phyloP scores from a whole-genome alignment of 805 yeast genomes.

The Ogataea ramenticola region DNA sequence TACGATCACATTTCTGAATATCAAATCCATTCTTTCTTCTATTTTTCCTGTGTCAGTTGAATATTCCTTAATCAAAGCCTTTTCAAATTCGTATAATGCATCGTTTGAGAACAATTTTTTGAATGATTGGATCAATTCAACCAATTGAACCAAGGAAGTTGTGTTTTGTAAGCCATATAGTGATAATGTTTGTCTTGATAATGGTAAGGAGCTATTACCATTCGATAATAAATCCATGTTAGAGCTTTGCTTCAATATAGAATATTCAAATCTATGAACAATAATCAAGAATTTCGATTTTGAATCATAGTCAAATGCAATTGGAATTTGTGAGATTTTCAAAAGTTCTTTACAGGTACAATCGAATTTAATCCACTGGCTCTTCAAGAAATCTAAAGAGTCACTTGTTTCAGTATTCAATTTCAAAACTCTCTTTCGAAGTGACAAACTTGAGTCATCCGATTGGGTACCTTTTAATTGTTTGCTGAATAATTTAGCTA shows the following conservation, averaged over 20 bases:
- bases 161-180: neutral
- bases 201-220: conserved; percentile 3
- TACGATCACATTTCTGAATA: conserved; percentile 36
- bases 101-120: conserved; percentile 31
- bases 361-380: conserved; percentile 64
- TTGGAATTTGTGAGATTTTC: conserved; percentile 52
- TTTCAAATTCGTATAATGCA: conserved; percentile 25
- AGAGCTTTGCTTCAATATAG: conserved; percentile 28
- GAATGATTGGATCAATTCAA: conserved; percentile 27
- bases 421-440: conserved; percentile 8
- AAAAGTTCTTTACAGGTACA: conserved; percentile 66
- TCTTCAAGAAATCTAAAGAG: conserved; percentile 27
- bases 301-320: conserved; percentile 38
- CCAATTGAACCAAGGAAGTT: conserved; percentile 13
- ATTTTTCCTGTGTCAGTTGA: conserved; percentile 16
- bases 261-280: conserved; percentile 27
- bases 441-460: conserved; percentile 1
- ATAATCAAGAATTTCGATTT: conserved; percentile 22
- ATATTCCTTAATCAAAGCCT: conserved; percentile 30
- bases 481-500: conserved; percentile 19
- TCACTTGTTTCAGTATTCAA: neutral
- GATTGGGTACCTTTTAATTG: neutral
- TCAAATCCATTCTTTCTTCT: conserved; percentile 26
- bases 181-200: neutral
- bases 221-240: conserved; percentile 26